phyloP scores from a whole-genome alignment of 495 filamentous ascomycete species.

The Jackrogersella minutella region DNA sequence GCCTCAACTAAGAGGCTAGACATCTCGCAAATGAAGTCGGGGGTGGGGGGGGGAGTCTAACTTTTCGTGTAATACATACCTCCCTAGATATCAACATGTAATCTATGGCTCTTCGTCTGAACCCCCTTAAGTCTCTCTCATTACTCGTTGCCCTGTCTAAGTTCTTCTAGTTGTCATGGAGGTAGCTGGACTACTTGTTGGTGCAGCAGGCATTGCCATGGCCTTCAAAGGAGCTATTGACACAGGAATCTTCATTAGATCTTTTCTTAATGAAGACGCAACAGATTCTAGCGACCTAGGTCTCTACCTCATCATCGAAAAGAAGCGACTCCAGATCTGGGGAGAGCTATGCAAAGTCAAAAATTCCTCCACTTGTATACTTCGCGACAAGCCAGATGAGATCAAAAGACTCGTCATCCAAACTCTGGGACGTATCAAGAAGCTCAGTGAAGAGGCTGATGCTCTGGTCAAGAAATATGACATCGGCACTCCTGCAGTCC shows the following conservation, averaged over 20 bases:
- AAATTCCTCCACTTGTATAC: neutral
- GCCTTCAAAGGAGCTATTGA: constrained; percentile 1
- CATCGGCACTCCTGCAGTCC: neutral
- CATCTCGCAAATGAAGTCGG: too few species aligned
- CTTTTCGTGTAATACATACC: too few species aligned
- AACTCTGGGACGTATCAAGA: neutral
- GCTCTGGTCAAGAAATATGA: neutral
- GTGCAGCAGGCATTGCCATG: neutral
- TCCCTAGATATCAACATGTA: too few species aligned
- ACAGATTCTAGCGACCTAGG: neutral
- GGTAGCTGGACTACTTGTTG: neutral
- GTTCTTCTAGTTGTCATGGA: neutral
- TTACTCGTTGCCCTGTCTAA: neutral
- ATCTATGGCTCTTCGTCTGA: too few species aligned
- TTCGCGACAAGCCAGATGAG: neutral
- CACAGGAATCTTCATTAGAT: neutral
- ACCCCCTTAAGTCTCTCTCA: neutral
- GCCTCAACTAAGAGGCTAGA: too few species aligned
- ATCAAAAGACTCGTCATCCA: neutral
- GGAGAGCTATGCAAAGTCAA: neutral
- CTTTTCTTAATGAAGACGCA: neutral
- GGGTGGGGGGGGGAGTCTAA: too few species aligned
- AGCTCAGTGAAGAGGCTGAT: neutral
- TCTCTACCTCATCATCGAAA: neutral
- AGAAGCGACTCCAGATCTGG: neutral